phyloP scores from a whole-genome alignment of 2,329 filamentous ascomycete species.

The Paracorniculantispora psalliotae region DNA sequence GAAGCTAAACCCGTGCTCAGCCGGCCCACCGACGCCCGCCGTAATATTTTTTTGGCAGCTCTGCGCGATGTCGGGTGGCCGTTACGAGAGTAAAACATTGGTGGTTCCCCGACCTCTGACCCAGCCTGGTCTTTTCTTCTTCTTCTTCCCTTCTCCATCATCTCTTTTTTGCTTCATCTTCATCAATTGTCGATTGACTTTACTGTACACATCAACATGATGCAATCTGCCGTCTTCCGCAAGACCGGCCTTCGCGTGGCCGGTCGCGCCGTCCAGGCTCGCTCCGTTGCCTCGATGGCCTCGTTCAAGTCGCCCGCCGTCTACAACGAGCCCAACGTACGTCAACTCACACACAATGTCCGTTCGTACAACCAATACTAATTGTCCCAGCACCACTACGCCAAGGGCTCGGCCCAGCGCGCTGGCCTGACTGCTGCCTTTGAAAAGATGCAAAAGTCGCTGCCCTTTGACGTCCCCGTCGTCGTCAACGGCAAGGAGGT shows the following conservation, averaged over 20 bases:
- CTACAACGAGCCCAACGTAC: conserved; percentile 91
- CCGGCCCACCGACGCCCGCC: not conserved
- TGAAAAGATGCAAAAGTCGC: conserved; percentile 60
- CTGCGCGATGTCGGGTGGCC: conserved; percentile 9
- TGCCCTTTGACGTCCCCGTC: conserved; percentile 73
- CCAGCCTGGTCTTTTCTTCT: not conserved
- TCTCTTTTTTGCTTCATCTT: conserved; percentile 7
- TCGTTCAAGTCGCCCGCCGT: conserved; percentile 84
- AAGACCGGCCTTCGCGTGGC: conserved; percentile 29
- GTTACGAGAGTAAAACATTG: conserved; percentile 7
- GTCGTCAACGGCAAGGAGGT: conserved; percentile 80
- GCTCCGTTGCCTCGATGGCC: conserved; percentile 57
- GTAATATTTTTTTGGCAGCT: not conserved
- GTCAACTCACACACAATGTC: conserved; percentile 28
- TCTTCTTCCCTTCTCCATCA: not conserved
- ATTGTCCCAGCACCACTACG: conserved; percentile 72
- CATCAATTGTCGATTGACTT: conserved; percentile 14
- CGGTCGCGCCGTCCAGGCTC: conserved; percentile 24
- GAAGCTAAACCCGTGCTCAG: conserved; percentile 5
- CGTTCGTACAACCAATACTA: not conserved
- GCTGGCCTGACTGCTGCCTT: conserved; percentile 71
- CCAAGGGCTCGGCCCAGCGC: conserved; percentile 75
- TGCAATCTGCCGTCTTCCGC: conserved; percentile 32
- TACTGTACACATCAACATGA: conserved; percentile 15
- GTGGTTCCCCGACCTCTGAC: not conserved